Percentiles rank a stretch among this genome's conserved stretches.
These are phyloP conservation scores for Calonectria hawksworthii DNA, from an alignment of 2,329 filamentous ascomycete species.

Conservation along the genomic window DNA sequence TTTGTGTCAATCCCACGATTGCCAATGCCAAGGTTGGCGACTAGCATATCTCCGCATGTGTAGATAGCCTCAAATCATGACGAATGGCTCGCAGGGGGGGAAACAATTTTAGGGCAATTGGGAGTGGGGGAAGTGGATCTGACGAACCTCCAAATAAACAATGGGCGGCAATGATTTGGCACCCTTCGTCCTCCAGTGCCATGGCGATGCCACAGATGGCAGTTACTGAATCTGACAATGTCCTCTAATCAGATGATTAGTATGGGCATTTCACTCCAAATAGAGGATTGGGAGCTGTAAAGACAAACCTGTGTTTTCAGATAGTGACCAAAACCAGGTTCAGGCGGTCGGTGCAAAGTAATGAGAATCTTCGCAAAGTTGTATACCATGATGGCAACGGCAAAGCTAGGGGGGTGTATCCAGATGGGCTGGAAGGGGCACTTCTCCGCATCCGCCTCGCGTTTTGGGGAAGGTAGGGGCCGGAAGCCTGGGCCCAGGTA, in stretches of 20 bases:
- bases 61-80: background rate
- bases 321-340: slow-evolving; percentile 48
- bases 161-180: slow-evolving; percentile 57
- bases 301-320: slow-evolving; percentile 19
- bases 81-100: background rate
- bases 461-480: slow-evolving; percentile 52
- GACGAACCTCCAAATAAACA: slow-evolving; percentile 53
- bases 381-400: slow-evolving; percentile 65
- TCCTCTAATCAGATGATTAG: slow-evolving; percentile 52
- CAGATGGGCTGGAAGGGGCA: slow-evolving; percentile 60
- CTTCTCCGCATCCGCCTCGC: slow-evolving; percentile 34
- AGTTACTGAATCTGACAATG: slow-evolving; percentile 40
- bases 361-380: slow-evolving; percentile 67
- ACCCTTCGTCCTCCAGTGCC: slow-evolving; percentile 55
- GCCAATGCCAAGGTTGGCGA: background rate
- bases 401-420: slow-evolving; percentile 63
- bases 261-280: slow-evolving; percentile 41
- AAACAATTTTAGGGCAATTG: background rate
- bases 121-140: background rate
- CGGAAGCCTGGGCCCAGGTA: slow-evolving; percentile 54
- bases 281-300: too few relatives aligned
- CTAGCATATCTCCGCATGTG: background rate
- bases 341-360: slow-evolving; percentile 36
- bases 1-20: background rate
- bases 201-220: slow-evolving; percentile 63